Base-by-base conservation (phyloP, 371 early-diverging fungal genomes). In the Mucor velutinosus region DNA sequence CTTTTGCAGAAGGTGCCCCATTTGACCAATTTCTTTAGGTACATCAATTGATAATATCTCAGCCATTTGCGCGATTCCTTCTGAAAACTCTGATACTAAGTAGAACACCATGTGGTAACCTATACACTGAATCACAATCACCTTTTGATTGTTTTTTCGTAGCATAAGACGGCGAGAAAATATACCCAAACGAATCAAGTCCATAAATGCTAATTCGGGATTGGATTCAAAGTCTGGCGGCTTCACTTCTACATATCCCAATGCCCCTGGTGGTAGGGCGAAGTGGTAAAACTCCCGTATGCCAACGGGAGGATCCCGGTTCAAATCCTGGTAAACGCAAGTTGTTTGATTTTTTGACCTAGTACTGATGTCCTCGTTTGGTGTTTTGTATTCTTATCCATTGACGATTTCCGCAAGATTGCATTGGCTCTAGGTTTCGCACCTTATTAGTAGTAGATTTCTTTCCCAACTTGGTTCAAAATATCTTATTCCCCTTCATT, bases 161-260 rank as follows among this genome's bases (percentile, higher is more conserved):
- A 51, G 51, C 65, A 70, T 64, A 5, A 70, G 47, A 47, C 11
- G 29, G 57, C 61, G 65, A 70, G 62, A n/a, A 69, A 69, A 70
- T 17, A 30, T 30, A 32, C 65, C 58, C 11, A 65, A 70, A 33
- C 57, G 62, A 65, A 65, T 57, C 70, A 65, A 60, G 65, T 64
- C 70, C 49, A 70, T 64, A n/a, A 70, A 70, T 3, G 60, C 61
- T 33, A 70, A 65, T 45, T 70, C 65, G 25, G n/a, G 17, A 70
- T 70, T 19, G 39, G 61, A 65, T 58, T 55, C 27, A 19, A 58
- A 43, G 58, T 65, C 62, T 58, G 17, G 12, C 12, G 62, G 62
- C 17, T 65, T 65, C 21, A 65, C 65, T 70, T 70, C 65, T 21
- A 65, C 58, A 47, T 70, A 70, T 3, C 70, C 65, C 21, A 70